Base-by-base conservation (phyloP, 495 filamentous ascomycete species). In the Penicillium manginii region DNA sequence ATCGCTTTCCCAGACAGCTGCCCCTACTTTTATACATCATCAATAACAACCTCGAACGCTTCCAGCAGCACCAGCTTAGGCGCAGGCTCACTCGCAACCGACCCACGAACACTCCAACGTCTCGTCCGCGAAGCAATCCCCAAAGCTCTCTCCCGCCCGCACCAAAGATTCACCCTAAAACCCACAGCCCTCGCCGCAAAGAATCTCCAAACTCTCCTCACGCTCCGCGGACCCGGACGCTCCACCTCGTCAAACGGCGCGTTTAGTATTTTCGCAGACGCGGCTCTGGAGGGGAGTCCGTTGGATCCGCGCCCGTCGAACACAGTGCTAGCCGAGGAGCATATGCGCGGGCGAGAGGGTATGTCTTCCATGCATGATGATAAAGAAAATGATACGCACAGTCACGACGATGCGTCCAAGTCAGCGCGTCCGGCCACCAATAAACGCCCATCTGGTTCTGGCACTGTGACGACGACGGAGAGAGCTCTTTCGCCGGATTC, bases 1-100 rank as follows among this genome's bases (percentile, higher is more conserved):
- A 73, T 93, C 58, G 88, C 87, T 7, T 93, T 94, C 66, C 91
- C 91, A 0, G 85, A 92, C 62, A 85, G 83, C 47, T 87, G 88
- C 26, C 88, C 91, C 0, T 86, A 84, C 62, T 73, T 94, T 31
- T 96, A 88, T 64, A 84, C 90, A 22, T 90, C 91, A 23, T 90
- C 89, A 26, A 83, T 87, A 33, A 62, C 80, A 0, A 70, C 77
- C 9, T 59, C 69, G 12, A 63, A 76, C 0, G 68, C 67, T 14
- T 39, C 70, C 10, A 76, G 73, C 47, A 55, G 50, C 9, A 39
- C 64, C 12, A 55, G 63, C 3, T 21, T 53, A 2, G 4, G 26
- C 3, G 37, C 55, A 14, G 57, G 60, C 12, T 57, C 79, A 26
- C 62, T 76, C 2, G 72, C 70, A 14, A 82, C 79, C 1, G 87